Percentiles rank a stretch among this genome's conserved stretches.
Evolutionary conservation across 805 yeast species (phyloP).

Genomic region (Zygotorulaspora florentina): DNA sequence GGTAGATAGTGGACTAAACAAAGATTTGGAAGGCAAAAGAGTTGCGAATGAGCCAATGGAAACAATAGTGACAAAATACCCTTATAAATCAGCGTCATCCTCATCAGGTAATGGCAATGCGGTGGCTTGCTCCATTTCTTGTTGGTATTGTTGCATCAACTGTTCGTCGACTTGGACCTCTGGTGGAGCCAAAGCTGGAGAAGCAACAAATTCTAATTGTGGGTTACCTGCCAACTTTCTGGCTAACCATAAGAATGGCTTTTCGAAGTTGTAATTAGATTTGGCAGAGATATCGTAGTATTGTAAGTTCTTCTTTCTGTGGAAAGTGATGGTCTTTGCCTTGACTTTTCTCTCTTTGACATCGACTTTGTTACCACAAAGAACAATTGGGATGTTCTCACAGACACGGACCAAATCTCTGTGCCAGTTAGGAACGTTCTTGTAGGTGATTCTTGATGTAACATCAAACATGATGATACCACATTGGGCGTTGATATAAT

Average conservation of each 20-base stretch:
- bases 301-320: conserved; percentile 99
- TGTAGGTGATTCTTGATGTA: conserved; percentile 98
- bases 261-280: conserved; percentile 98
- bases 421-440: conserved; percentile 99
- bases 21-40: not conserved
- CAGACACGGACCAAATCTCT: conserved; percentile 99
- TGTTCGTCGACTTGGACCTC: conserved; percentile 96
- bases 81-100: conserved; percentile 97
- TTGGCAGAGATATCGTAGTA: conserved; percentile 99
- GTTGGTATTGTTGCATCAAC: conserved; percentile 97
- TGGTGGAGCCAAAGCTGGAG: conserved; percentile 99
- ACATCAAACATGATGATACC: conserved; percentile 99
- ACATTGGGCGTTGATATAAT: conserved; percentile 99
- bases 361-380: conserved; percentile 99
- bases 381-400: conserved; percentile 98
- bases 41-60: conserved; percentile 1
- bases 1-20: not conserved
- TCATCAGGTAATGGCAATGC: conserved; percentile 99
- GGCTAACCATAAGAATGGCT: conserved; percentile 99
- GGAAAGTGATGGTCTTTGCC: conserved; percentile 99
- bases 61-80: conserved; percentile 1
- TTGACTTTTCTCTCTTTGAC: conserved; percentile 99
- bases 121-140: conserved; percentile 99
- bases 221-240: conserved; percentile 98
- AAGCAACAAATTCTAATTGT: conserved; percentile 95